Evolutionary conservation across 106 monocot species (phyloP).

Genomic region (Phalaenopsis aphrodite): DNA sequence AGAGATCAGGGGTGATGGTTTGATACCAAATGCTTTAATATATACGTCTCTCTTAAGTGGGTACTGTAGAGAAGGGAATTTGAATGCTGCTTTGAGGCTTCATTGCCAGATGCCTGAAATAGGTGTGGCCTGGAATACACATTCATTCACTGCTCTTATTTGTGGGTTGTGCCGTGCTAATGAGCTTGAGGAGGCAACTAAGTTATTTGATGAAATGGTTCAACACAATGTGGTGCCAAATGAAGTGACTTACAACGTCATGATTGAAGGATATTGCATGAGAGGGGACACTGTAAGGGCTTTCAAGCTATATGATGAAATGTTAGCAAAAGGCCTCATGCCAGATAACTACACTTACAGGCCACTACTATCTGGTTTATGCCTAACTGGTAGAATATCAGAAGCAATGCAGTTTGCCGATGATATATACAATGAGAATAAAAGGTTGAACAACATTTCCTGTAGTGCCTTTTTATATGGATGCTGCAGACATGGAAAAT

Average conservation of each 20-base stretch:
- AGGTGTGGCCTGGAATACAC: slow-evolving; percentile 50
- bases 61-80: slow-evolving; percentile 54
- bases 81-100: slow-evolving; percentile 47
- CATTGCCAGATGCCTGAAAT: slow-evolving; percentile 54
- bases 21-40: slow-evolving; percentile 60
- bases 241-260: slow-evolving; percentile 88
- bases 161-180: slow-evolving; percentile 54
- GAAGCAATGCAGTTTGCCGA: slow-evolving; percentile 67
- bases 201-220: slow-evolving; percentile 70
- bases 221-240: slow-evolving; percentile 50
- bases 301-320: slow-evolving; percentile 63
- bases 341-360: slow-evolving; percentile 82
- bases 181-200: slow-evolving; percentile 49
- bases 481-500: slow-evolving; percentile 60
- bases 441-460: slow-evolving; percentile 52
- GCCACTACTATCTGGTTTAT: slow-evolving; percentile 67
- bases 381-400: slow-evolving; percentile 32
- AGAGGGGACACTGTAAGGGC: slow-evolving; percentile 49
- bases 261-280: slow-evolving; percentile 88
- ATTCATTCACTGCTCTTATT: slow-evolving; percentile 80
- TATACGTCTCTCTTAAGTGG: slow-evolving; percentile 68
- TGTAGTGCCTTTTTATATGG: slow-evolving; percentile 61
- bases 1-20: slow-evolving; percentile 39
- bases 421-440: slow-evolving; percentile 28
- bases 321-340: slow-evolving; percentile 50